Evolutionary conservation across 176 grass and related monocot genomes (phyloP).

Genomic region (Elymus sibiricus): DNA sequence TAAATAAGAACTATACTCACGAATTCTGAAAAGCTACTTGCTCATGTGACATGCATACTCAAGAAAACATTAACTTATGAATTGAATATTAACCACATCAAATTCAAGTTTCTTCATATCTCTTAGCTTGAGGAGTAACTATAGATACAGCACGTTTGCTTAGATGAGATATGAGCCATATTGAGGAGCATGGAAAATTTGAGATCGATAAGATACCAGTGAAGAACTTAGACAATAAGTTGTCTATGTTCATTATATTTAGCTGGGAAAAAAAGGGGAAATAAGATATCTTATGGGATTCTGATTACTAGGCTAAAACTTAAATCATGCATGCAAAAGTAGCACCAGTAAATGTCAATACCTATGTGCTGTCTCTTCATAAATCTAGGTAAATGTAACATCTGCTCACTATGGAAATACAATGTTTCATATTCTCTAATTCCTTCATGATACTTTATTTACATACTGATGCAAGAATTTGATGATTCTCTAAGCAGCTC

Average conservation of each 20-base stretch:
- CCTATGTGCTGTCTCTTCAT: not conserved
- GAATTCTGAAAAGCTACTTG: slow-evolving; percentile 52
- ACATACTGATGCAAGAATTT: not conserved
- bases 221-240: not conserved
- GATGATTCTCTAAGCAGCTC: slow-evolving; percentile 10
- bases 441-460: not conserved
- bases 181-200: not conserved
- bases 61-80: slow-evolving; percentile 3
- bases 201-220: not conserved
- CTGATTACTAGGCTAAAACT: not conserved
- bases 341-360: not conserved
- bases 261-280: not conserved
- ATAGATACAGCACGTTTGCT: not conserved
- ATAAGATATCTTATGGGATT: not conserved
- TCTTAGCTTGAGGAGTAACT: not conserved
- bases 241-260: not conserved
- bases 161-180: not conserved
- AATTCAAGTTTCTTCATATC: not conserved
- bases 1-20: slow-evolving; percentile 6
- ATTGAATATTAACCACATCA: not conserved
- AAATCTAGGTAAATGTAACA: not conserved
- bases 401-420: not conserved
- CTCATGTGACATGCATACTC: not conserved
- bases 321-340: slow-evolving; percentile 1
- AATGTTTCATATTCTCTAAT: not conserved